Conservation (phyloP, 73 alveolate genomes). For the Uronychia setigera region DNA sequence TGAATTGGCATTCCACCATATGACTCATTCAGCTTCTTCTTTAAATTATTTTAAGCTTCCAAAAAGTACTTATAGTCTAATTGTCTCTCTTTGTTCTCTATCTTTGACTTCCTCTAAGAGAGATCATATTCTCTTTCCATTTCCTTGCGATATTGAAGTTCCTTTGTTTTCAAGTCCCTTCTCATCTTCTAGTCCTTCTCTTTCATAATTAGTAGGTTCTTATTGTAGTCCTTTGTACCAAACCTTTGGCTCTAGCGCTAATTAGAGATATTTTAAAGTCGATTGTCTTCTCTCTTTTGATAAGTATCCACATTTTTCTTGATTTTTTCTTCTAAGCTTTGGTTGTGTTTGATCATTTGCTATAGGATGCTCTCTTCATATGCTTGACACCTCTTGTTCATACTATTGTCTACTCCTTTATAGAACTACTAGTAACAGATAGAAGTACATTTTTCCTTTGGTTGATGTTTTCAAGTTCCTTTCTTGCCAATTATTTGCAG, state of each 20-base stretch:
- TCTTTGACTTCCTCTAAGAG: neutral
- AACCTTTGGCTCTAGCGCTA: neutral
- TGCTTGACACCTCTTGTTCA: neutral
- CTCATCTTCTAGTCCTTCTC: neutral
- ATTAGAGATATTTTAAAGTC: neutral
- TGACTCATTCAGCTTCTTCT: neutral
- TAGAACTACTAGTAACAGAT: too few relatives aligned
- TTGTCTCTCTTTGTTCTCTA: neutral
- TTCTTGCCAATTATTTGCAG: neutral
- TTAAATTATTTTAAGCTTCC: neutral
- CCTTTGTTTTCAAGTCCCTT: neutral
- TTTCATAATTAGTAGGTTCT: neutral
- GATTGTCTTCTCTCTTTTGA: neutral
- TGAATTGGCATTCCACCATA: neutral
- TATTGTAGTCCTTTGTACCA: neutral
- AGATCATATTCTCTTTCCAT: neutral
- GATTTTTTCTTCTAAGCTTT: neutral
- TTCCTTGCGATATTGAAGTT: neutral
- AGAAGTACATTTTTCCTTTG: too few relatives aligned
- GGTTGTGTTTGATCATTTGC: neutral
- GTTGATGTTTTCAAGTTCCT: neutral
- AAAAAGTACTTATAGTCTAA: neutral
- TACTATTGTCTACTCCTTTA: neutral
- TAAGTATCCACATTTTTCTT: neutral
- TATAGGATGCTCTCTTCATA: neutral